Evolutionary conservation across 306 rosid species (phyloP).

Genomic region (Albizia julibrissin): DNA sequence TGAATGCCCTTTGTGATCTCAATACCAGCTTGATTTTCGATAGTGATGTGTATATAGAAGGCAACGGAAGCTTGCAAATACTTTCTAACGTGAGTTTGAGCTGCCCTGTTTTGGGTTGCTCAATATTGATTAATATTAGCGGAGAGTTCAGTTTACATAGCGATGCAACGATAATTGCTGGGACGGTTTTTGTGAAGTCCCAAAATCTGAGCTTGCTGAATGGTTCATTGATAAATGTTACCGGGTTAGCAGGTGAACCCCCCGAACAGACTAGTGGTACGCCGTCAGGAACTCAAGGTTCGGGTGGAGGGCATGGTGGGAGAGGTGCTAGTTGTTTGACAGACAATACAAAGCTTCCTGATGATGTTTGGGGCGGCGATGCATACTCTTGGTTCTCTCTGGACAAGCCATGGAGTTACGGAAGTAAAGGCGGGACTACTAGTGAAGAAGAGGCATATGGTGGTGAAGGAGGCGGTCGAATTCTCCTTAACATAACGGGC

Average conservation of each 20-base stretch:
- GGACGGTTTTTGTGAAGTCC: constrained; percentile 38
- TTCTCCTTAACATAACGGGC: constrained; percentile 45
- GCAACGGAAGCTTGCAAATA: constrained; percentile 70
- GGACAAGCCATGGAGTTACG: constrained; percentile 74
- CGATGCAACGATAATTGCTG: constrained; percentile 46
- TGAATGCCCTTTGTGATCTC: constrained; percentile 57
- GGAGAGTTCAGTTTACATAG: constrained; percentile 56
- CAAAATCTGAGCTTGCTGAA: constrained; percentile 31
- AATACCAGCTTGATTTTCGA: constrained; percentile 60
- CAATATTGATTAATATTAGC: constrained; percentile 63
- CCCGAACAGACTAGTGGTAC: constrained; percentile 88
- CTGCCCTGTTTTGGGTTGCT: constrained; percentile 70
- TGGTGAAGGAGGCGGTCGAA: constrained; percentile 94
- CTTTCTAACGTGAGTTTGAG: constrained; percentile 66
- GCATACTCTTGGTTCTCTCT: constrained; percentile 82
- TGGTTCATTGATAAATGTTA: constrained; percentile 48
- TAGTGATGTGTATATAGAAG: constrained; percentile 71
- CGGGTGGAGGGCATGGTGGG: constrained; percentile 95
- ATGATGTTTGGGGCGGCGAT: constrained; percentile 97
- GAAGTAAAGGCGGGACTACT: constrained; percentile 90
- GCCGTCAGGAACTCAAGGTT: constrained; percentile 81
- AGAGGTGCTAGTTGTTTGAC: constrained; percentile 86
- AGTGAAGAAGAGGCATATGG: constrained; percentile 74
- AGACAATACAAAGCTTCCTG: constrained; percentile 86
- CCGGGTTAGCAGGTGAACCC: constrained; percentile 75